Base-by-base conservation (phyloP, 495 filamentous ascomycete species). In the Tuber brumale region DNA sequence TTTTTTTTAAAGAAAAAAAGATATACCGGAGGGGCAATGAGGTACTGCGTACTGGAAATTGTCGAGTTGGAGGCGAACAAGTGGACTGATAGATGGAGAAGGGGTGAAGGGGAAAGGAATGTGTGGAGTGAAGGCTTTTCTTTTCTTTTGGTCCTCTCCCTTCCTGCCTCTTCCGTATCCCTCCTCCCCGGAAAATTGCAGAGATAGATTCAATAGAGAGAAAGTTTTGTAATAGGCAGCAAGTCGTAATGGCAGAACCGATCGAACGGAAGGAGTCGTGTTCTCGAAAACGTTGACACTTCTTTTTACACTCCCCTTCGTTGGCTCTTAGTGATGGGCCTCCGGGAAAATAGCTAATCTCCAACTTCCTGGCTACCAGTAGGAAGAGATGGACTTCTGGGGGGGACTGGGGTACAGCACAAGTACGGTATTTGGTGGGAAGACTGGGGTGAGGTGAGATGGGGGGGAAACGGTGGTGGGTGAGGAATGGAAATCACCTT, bases 51-150 rank as follows among this genome's bases (percentile, higher is more conserved):
- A 72, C 31, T 43, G 71, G 70, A 57, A 41, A 77, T 39, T 81
- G 71, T 78, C 79, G 76, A 81, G 75, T 81, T 81, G 79, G 76
- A 74, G 61, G 72, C 48, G 79, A 72, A 74, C 78, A 79, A 75
- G 78, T 80, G 78, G 78, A 81, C 71, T 48, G 45, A 72, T 42
- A 79, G 61, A 71, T 61, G 57, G 70, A 61, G 70, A 72, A 73
- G 72, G 57, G 57, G 44, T 61, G 69, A 70, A 43, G 35, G 73
- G 69, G 46, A 43, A 71, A 72, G 45, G 72, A 70, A 72, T 70
- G 46, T 43, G 74, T n/a, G 70, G 45, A 70, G 43, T 75, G 39
- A 44, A 71, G 35, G 19, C 41, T 76, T 43, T 78, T 77, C 45
- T 69, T 76, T 77, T 74, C 31, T 45, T 75, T 75, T 75, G 23